Percentiles rank a stretch among this genome's conserved stretches.
phyloP scores from a whole-genome alignment of 495 filamentous ascomycete species.

The Elasticomyces elasticus region DNA sequence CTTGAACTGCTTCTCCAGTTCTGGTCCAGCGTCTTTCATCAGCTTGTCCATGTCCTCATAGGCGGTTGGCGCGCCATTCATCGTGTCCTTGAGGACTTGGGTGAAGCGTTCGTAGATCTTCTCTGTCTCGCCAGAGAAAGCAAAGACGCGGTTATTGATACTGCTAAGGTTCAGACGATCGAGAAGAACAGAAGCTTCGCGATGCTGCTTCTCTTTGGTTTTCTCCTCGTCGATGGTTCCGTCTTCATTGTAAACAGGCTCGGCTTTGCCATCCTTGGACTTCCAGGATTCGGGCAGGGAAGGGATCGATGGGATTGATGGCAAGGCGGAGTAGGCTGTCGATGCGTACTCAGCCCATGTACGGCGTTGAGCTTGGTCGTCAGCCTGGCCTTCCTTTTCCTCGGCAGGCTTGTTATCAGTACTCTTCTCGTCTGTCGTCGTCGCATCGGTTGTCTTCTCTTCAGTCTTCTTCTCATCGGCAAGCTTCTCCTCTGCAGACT shows the following conservation, averaged over 20 bases:
- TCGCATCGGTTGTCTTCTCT: not conserved
- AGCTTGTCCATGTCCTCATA: slow-evolving; percentile 79
- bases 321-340: slow-evolving; percentile 6
- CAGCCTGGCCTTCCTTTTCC: not conserved
- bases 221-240: slow-evolving; percentile 31
- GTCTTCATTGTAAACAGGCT: slow-evolving; percentile 28
- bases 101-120: slow-evolving; percentile 76
- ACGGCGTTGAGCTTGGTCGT: not conserved
- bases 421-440: not conserved
- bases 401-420: not conserved
- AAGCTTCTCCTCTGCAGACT: not conserved
- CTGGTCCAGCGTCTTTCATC: slow-evolving; percentile 66
- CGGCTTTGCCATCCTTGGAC: slow-evolving; percentile 29
- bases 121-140: slow-evolving; percentile 68
- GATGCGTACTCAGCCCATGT: slow-evolving; percentile 20
- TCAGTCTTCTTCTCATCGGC: not conserved
- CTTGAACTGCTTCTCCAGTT: slow-evolving; percentile 65
- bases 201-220: slow-evolving; percentile 49
- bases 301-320: slow-evolving; percentile 13
- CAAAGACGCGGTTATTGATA: slow-evolving; percentile 69
- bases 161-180: slow-evolving; percentile 71
- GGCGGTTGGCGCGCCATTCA: slow-evolving; percentile 84
- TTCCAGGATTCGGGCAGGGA: slow-evolving; percentile 7
- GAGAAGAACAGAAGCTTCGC: slow-evolving; percentile 66
- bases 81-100: slow-evolving; percentile 78